Evolutionary conservation across 495 filamentous ascomycete species (phyloP), one percentile per base, ranked within the genome.

Genomic region (Talaromyces nanjingensis): DNA sequence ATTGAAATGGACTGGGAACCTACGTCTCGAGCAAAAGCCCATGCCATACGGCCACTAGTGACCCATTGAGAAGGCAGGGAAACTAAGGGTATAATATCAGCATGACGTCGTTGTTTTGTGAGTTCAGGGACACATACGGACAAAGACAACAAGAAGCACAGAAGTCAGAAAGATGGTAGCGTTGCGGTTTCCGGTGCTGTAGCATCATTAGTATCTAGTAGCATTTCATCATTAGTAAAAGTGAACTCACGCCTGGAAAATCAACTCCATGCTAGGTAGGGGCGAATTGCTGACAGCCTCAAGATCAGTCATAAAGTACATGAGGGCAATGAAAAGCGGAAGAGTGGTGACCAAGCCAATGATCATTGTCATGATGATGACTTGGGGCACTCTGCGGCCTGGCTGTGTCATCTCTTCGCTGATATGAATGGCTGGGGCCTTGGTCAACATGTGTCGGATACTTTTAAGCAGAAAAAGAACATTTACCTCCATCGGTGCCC

Each of bases 291-390:
- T 22, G 11, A 77, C 67, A 11, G 72, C 63, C 45, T 75, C 66
- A 18, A 76, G 64, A 42, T 78, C 73, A 4, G 60, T 65, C 6
- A 71, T 68, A 59, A 64, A 68, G 47, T 75, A 68, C 69, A 80
- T 70, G 16, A 76, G 64, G 2, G 69, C 71, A 37, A 76, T 63
- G n/a, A 72, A 68, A 20, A 74, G 65, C 6, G 76, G 66, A 24
- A 79, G 66, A 1, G 67, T 67, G 0, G 75, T 77, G 1, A 68
- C 8, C 25, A 77, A 66, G 31, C 77, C 73, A n/a, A 78, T 75
- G 5, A 65, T 37, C 66, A 78, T 66, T 2, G 71, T 76, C 56
- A 75, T 31, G 18, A 70, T 71, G 65, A 79, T 72, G 42, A 68
- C 69, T 54, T 65, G 66, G 1, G 76, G 76, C 1, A 77, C 64